Conservation (phyloP, 768 basidiomycete species). For the Boletus rubropictus region DNA sequence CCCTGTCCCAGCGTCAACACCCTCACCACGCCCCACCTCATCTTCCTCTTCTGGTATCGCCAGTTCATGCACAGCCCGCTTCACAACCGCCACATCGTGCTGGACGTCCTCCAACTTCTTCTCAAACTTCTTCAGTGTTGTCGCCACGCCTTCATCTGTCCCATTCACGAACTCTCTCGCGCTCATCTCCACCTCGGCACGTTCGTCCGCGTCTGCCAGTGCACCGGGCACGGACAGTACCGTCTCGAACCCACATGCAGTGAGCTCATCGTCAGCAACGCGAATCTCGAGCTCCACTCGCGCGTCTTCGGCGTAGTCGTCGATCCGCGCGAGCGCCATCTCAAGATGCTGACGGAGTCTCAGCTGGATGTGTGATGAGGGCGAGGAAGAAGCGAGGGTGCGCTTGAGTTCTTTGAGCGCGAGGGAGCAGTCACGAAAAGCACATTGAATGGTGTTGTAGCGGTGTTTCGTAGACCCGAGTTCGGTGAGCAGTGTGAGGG, state of each 20-base stretch:
- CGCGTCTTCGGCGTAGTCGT: slow-evolving; percentile 72
- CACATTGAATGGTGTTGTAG: slow-evolving; percentile 55
- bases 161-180: slow-evolving; percentile 38
- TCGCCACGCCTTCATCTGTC: slow-evolving; percentile 20
- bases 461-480: slow-evolving; percentile 44
- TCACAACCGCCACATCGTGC: slow-evolving; percentile 70
- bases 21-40: not conserved
- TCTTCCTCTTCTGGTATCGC: slow-evolving; percentile 1
- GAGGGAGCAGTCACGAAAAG: slow-evolving; percentile 65
- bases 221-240: slow-evolving; percentile 58
- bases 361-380: not conserved
- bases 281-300: slow-evolving; percentile 81
- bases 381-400: slow-evolving; percentile 10
- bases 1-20: slow-evolving; percentile 1
- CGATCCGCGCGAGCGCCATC: slow-evolving; percentile 53
- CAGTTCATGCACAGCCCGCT: slow-evolving; percentile 49
- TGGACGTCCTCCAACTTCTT: slow-evolving; percentile 67
- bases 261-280: slow-evolving; percentile 63
- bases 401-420: slow-evolving; percentile 55
- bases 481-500: slow-evolving; percentile 40
- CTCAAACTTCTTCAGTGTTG: slow-evolving; percentile 43
- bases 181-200: slow-evolving; percentile 41
- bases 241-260: slow-evolving; percentile 61
- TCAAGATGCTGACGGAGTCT: slow-evolving; percentile 32
- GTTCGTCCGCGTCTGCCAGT: slow-evolving; percentile 11